Conservation (phyloP, 1,284 basidiomycete species). For the Pyrrhoderma lamaoense region DNA sequence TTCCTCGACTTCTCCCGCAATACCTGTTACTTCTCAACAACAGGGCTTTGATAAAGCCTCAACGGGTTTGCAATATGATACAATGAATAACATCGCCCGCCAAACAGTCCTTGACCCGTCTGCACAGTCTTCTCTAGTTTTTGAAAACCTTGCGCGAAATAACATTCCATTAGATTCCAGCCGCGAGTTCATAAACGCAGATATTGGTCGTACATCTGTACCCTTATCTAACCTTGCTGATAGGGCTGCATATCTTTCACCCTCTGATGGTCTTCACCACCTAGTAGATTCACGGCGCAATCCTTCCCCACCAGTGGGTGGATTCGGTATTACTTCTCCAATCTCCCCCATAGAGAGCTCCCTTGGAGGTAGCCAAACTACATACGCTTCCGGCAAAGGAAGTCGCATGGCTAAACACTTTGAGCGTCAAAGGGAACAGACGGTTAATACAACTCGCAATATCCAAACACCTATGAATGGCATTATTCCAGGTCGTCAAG, state of each 20-base stretch:
- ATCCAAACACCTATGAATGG: constrained; percentile 7
- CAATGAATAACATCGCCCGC: constrained; percentile 6
- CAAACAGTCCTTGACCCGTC: constrained; percentile 1
- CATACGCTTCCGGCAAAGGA: constrained; percentile 14
- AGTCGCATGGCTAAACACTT: constrained; percentile 19
- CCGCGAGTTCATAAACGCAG: constrained; percentile 3
- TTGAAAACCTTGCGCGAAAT: constrained; percentile 9
- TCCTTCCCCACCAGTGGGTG: constrained; percentile 8
- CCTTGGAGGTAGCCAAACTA: constrained; percentile 4
- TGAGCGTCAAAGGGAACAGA: constrained; percentile 11
- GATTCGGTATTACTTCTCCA: constrained; percentile 11
- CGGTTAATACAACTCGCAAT: constrained; percentile 1
- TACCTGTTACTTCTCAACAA: constrained; percentile 12
- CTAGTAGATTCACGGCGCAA: constrained; percentile 14
- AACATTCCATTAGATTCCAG: not conserved
- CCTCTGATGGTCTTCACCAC: constrained; percentile 10
- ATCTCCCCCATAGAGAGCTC: constrained; percentile 14
- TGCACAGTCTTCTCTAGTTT: not conserved
- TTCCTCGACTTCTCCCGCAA: constrained; percentile 12
- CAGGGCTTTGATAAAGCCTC: constrained; percentile 7
- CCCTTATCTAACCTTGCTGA: constrained; percentile 7
- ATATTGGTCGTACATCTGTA: constrained; percentile 6
- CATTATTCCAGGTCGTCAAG: constrained; percentile 29
- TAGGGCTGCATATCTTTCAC: constrained; percentile 9
- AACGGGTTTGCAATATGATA: constrained; percentile 2